A percentile compares a stretch with the other conserved stretches of the same genome.
Evolutionary conservation across 805 yeast species (phyloP).

Genomic region (Saccharomycopsis guyanensis): DNA sequence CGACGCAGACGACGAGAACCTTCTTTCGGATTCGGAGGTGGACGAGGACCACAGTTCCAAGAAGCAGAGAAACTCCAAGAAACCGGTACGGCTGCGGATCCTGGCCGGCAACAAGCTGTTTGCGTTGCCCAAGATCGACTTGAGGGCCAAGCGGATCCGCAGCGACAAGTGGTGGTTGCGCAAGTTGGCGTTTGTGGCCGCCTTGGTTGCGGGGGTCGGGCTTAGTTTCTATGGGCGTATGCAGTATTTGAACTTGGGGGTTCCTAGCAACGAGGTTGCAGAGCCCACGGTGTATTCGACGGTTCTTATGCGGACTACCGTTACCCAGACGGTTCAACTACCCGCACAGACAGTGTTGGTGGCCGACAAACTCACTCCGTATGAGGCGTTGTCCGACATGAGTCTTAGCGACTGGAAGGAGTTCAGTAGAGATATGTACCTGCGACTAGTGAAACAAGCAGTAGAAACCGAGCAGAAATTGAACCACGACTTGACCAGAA

Average conservation of each 20-base stretch:
- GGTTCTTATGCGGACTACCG: conserved; percentile 3
- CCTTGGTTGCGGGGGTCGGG: not conserved
- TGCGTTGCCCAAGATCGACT: not conserved
- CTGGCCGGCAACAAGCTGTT: not conserved
- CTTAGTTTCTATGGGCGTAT: not conserved
- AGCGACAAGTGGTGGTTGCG: not conserved
- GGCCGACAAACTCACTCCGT: not conserved
- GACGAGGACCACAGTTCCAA: conserved; percentile 1
- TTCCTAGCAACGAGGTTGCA: not conserved
- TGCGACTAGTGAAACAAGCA: not conserved
- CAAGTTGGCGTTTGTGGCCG: not conserved
- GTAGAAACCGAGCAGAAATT: not conserved
- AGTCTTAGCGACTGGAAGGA: not conserved
- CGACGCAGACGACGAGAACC: not conserved
- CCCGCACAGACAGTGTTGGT: conserved; percentile 4
- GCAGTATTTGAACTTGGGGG: not conserved
- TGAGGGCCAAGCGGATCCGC: not conserved
- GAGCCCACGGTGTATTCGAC: not conserved
- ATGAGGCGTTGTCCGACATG: not conserved
- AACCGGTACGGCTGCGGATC: not conserved
- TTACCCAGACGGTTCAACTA: conserved; percentile 3
- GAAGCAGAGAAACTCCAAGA: not conserved
- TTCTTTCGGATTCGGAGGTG: conserved; percentile 1
- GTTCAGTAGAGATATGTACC: not conserved
- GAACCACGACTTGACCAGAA: too few species aligned